These are phyloP conservation scores for Atkinsonella texensis DNA, from an alignment of 2,329 filamentous ascomycete genomes.

Conservation along the genomic window DNA sequence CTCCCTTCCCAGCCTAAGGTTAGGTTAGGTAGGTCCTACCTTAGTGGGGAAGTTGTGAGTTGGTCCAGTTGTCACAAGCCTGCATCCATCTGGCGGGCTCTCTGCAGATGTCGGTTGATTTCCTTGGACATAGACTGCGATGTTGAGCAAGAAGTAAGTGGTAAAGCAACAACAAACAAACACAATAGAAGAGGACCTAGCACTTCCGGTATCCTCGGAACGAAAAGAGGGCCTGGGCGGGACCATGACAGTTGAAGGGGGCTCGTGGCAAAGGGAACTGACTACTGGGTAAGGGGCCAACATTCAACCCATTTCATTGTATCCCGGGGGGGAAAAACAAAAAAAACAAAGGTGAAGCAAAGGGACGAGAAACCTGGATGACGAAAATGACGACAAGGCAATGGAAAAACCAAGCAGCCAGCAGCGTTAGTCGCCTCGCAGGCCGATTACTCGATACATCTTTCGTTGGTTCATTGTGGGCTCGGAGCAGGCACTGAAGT, in stretches of 20 bases:
- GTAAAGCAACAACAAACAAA: not conserved
- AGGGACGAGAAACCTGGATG: not conserved
- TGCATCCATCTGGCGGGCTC: not conserved
- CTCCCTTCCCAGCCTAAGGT: too few species aligned
- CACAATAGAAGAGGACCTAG: not conserved
- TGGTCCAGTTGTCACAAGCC: not conserved
- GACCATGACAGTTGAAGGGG: not conserved
- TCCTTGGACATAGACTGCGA: not conserved
- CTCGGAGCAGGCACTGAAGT: not conserved
- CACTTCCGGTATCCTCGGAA: not conserved
- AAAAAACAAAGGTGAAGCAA: not conserved
- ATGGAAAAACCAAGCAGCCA: not conserved
- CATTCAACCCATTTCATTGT: not conserved
- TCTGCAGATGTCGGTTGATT: not conserved
- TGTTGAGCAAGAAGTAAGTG: not conserved
- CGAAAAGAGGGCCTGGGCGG: not conserved
- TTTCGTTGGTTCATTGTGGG: too few species aligned
- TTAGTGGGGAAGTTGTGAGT: too few species aligned
- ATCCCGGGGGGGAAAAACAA: too few species aligned
- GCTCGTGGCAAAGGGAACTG: constrained; percentile 2
- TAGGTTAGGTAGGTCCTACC: too few species aligned
- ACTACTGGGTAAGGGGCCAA: not conserved
- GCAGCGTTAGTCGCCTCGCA: not conserved
- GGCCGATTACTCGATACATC: too few species aligned
- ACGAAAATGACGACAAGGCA: not conserved